A percentile compares a stretch with the other conserved stretches of the same genome.
phyloP scores from a whole-genome alignment of 176 grass and related monocot species.

The Avena insularis region DNA sequence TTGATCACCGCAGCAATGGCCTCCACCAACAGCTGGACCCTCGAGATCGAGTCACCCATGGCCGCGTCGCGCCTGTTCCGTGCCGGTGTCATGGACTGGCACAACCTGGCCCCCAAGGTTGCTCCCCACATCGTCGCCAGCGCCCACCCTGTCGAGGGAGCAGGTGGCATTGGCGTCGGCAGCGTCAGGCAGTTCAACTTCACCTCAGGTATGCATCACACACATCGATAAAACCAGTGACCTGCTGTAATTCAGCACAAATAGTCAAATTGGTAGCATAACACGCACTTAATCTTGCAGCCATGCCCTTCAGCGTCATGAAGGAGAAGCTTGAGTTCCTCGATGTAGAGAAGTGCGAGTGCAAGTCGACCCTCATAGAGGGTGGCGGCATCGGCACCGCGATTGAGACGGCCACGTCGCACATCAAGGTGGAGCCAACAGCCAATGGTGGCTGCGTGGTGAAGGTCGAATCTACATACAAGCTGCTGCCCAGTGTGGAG shows the following conservation, averaged over 20 bases:
- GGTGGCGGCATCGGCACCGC: no score
- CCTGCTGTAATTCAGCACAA: no score
- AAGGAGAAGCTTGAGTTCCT: no score
- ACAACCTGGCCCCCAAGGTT: no score
- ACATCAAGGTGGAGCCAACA: no score
- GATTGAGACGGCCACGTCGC: no score
- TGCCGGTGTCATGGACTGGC: no score
- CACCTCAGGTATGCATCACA: conserved; percentile 47
- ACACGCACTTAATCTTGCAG: conserved; percentile 16
- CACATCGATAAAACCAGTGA: not conserved
- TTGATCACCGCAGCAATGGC: not conserved
- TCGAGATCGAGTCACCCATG: conserved; percentile 54
- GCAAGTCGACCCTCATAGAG: no score
- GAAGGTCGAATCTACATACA: no score
- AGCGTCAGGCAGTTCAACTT: conserved; percentile 94
- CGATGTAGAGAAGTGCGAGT: no score
- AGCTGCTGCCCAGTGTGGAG: no score
- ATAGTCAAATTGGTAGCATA: not conserved
- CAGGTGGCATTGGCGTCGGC: conserved; percentile 42
- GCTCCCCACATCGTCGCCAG: conserved; percentile 52
- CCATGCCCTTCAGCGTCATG: not conserved
- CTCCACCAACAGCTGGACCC: conserved; percentile 43
- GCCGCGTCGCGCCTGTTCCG: conserved; percentile 51
- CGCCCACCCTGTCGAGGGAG: conserved; percentile 51
- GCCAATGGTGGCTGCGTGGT: no score